Evolutionary conservation across 2,329 filamentous ascomycete species (phyloP), one percentile per base, ranked within the genome.

Genomic region (Phyllosticta ampelicida): DNA sequence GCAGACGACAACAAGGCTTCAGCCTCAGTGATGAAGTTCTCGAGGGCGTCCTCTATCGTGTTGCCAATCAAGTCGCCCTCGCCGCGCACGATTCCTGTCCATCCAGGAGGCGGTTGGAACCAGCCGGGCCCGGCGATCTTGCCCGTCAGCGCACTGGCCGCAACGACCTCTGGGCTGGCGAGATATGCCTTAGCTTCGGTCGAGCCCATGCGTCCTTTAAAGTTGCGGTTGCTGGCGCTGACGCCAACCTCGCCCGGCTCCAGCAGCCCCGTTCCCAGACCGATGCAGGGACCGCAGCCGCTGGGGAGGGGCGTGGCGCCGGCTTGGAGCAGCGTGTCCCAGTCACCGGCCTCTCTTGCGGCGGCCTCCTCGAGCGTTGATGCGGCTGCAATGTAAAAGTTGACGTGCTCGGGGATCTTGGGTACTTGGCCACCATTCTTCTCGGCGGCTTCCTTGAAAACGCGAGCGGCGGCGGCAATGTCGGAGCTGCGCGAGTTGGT

Each of bases 361-460:
- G 81, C 78, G 59, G 82, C 71, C 70, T 96, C 90, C 70, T 96
- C 91, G 0, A 81, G 77, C 0, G 83, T 67, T 0, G 91, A 96
- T 0, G 92, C 92, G 0, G 92, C 90, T 0, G 91, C 87, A 62
- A 97, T 87, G 73, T 96, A 96, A 67, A 96, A 85, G 58, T 90
- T 80, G 48, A 96, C 90, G 26, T 86, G 83, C 0, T 82, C 76
- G 0, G 88, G 85, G 60, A 96, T 80, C 73, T 86, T 89, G 19
- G 89, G 80, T 5, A 82, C 73, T 58, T 79, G 76, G 13, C 84
- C 87, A 21, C 77, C 77, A 58, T 83, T 81, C 52, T 76, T 63
- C 13, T 70, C 76, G 0, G 86, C 82, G 1, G 88, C 89, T 48
- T 92, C 86, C 58, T 82, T 84, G 79, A 97, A 95, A 1, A 97